Conservation (phyloP, 2,329 filamentous ascomycete species). For the Biscogniauxia marginata region DNA sequence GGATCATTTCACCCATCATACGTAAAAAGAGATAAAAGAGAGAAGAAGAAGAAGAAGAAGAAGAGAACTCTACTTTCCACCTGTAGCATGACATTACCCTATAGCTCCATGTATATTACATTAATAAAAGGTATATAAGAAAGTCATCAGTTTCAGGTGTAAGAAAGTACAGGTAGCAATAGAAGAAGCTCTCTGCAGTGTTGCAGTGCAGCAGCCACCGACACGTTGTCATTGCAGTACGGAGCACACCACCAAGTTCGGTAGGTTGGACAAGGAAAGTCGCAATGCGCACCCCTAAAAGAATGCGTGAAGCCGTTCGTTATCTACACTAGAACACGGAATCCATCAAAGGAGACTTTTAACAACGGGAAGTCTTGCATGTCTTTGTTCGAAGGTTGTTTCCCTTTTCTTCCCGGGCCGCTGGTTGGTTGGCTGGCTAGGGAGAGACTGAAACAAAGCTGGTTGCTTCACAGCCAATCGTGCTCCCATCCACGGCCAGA, state of each 20-base stretch:
- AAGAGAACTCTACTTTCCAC: too few relatives aligned
- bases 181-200: too few relatives aligned
- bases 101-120: background rate
- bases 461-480: conserved; percentile 29
- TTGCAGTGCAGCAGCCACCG: too few relatives aligned
- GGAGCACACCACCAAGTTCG: background rate
- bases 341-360: background rate
- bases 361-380: background rate
- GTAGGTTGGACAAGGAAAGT: background rate
- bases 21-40: too few relatives aligned
- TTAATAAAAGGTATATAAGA: background rate
- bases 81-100: too few relatives aligned
- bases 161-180: background rate
- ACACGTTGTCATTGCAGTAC: too few relatives aligned
- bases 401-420: background rate
- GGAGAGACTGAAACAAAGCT: conserved; percentile 28
- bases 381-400: background rate
- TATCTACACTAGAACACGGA: too few relatives aligned
- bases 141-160: background rate
- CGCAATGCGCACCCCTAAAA: background rate
- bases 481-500: conserved; percentile 13
- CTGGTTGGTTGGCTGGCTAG: conserved; percentile 16
- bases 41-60: too few relatives aligned
- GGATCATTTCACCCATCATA: too few relatives aligned
- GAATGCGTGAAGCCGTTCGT: too few relatives aligned